Percentiles rank a stretch among this genome's conserved stretches.
phyloP scores from a whole-genome alignment of 768 basidiomycete species.

The Boletus sensibilis region DNA sequence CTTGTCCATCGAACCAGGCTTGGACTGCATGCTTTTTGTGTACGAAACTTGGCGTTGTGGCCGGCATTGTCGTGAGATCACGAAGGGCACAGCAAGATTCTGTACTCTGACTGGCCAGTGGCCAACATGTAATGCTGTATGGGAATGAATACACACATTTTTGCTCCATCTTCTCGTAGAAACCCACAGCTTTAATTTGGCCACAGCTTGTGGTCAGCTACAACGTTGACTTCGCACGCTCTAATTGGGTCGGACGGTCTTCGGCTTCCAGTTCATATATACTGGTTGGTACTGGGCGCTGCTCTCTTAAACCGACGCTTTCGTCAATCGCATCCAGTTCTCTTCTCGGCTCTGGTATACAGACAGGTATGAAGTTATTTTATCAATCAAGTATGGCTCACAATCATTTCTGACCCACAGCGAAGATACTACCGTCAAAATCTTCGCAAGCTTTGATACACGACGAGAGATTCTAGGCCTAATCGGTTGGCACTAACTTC shows the following conservation, averaged over 20 bases:
- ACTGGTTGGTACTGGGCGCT: too few species aligned
- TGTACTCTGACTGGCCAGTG: background rate
- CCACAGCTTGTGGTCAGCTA: background rate
- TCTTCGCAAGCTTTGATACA: background rate
- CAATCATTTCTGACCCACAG: too few species aligned
- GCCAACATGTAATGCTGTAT: background rate
- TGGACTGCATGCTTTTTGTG: background rate
- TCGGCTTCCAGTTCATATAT: too few species aligned
- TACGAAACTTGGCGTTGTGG: background rate
- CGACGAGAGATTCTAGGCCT: too few species aligned
- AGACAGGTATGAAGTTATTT: too few species aligned
- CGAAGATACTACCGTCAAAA: background rate
- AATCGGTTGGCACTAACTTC: background rate
- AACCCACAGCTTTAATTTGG: background rate
- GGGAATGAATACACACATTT: background rate
- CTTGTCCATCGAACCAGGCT: background rate
- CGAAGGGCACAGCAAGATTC: background rate
- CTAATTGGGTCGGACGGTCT: background rate
- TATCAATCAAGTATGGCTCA: background rate
- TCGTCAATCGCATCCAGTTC: background rate
- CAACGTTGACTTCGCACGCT: background rate
- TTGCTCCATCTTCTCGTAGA: background rate
- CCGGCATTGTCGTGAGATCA: background rate
- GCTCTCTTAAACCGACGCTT: background rate
- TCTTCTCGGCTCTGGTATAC: background rate